Conservation (phyloP, 106 monocot genomes). For the Gastrodia elata region DNA sequence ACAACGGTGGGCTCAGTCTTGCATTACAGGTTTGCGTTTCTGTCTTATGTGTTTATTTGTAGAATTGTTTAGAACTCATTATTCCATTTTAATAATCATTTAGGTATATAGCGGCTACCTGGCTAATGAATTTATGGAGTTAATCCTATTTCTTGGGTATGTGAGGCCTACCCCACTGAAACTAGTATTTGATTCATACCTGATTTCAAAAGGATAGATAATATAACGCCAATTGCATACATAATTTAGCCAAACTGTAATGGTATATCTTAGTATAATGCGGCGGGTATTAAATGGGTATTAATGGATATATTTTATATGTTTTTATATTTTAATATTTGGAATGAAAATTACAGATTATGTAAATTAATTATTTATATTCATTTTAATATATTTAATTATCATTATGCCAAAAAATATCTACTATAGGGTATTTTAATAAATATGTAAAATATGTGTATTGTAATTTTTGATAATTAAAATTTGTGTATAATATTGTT, state of each 20-base stretch:
- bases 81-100: background rate
- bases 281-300: too few species aligned
- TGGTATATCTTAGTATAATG: too few species aligned
- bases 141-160: background rate
- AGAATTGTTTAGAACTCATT: background rate
- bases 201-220: background rate
- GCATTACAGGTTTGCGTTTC: slow-evolving; percentile 65
- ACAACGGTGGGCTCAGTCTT: slow-evolving; percentile 86
- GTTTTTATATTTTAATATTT: too few species aligned
- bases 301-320: too few species aligned
- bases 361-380: too few species aligned
- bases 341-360: too few species aligned
- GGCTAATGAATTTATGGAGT: background rate
- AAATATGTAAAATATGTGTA: too few species aligned
- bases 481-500: too few species aligned
- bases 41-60: background rate
- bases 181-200: background rate
- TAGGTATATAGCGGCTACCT: background rate
- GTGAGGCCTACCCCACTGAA: background rate
- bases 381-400: too few species aligned
- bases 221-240: background rate
- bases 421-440: too few species aligned
- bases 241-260: background rate
- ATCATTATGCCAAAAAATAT: too few species aligned
- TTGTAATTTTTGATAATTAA: too few species aligned